Evolutionary conservation across 352 stramenopile genomes (phyloP), one percentile per base, ranked within the genome.

Genomic region (Phytopythium litorale): DNA sequence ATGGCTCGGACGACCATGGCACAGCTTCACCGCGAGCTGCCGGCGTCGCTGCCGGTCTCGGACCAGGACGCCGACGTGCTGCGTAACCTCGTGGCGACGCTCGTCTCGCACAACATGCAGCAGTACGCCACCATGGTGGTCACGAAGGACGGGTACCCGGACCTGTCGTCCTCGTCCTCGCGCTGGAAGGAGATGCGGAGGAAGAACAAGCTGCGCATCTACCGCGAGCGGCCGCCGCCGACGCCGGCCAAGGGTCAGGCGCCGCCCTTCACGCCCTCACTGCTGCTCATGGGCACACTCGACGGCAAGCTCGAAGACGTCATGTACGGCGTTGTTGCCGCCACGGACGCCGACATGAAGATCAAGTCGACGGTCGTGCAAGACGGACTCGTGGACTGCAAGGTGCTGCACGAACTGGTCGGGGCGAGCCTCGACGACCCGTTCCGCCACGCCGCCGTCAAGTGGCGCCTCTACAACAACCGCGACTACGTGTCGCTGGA

Each of bases 401-500:
- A 70, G 68, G 68, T 76, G 40, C 63, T 76, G 9, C 56, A 72
- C 40, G 60, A 70, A 35, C 60, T 76, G 12, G 62, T 72, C 30
- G 35, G 33, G 11, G 67, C 72, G 4, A 75, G 57, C 1, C 37
- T 66, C 0, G 62, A 76, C n/a, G 65, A 79, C 19, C 68, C 72
- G 35, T 73, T 76, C 58, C 68, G 70, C 53, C 57, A 69, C 60
- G 63, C 73, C 30, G 72, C 60, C 48, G 54, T 79, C 49, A 64
- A 72, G 52, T 79, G 72, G 72, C 52, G 67, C 19, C 55, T 75
- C 15, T 73, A 72, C 48, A 61, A 76, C 32, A 60, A 68, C 38
- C 67, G 70, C 6, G 71, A 78, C 65, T 75, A 68, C 54, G 71
- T 76, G 52, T 76, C 64, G 9, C 67, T 78, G 38, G 71, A 78